Evolutionary conservation across 768 basidiomycete species (phyloP), one percentile per base, ranked within the genome.

Genomic region (Coprinellus aureogranulatus): DNA sequence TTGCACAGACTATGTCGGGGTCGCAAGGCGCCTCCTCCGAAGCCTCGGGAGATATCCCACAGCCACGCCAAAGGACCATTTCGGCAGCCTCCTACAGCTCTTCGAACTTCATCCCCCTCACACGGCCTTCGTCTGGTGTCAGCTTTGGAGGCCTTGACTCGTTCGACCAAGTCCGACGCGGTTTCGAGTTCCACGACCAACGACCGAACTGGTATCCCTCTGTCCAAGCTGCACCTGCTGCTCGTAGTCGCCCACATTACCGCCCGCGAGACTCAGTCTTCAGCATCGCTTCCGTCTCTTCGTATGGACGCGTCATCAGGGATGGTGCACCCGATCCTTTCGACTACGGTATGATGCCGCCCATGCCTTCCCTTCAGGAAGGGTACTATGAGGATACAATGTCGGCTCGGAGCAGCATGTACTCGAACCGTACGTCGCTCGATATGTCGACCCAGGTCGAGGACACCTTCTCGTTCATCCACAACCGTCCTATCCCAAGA

Each of bases 231-330:
- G n/a, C n/a, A n/a, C 46, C 20, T 6, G 54, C 45, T 57, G 39
- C 25, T 70, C 72, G 57, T 22, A 34, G 16, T 18, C 74, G n/a
- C n/a, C 68, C 56, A 12, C 70, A 66, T 46, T 82, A 86, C 49
- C 65, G 65, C 9, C 76, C 74, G 47, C 81, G 80, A 14, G 85
- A 87, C 37, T 89, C 89, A 0, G 51, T 84, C 12, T 81, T 86
- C 69, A 90, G 88, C 64, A 86, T 92, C 51, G 87, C 88, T 0
- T 91, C 90, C 0, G 81, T 92, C 4, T 92, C 90, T 0, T 91
- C 90, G 0, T 90, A 89, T 58, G 90, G 91, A 2, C 76, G 77
- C 2, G 82, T 89, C 34, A 73, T 88, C 59, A 80, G 88, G 55
- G 68, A 77, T 18, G 90, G 90, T 18, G 68, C 78, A 1, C 67